Conservation (phyloP, 1,139 yeast genomes). For the Geotrichum macrosporum region DNA sequence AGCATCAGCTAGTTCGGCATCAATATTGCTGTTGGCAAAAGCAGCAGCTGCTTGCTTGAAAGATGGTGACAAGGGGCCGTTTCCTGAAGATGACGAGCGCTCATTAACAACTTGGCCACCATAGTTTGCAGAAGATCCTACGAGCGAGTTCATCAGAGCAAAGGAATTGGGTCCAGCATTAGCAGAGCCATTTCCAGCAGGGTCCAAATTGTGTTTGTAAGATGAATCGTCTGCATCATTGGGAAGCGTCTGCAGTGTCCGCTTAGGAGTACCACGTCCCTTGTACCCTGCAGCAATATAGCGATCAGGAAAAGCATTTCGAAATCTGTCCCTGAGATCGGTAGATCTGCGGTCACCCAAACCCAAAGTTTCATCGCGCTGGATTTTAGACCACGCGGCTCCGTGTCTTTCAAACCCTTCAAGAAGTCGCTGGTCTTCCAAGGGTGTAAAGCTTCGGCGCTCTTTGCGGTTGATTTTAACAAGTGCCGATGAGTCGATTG, state of each 20-base stretch:
- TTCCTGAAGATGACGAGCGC: slow-evolving; percentile 9
- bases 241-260: slow-evolving; percentile 18
- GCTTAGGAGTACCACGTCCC: slow-evolving; percentile 31
- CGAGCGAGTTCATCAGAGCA: slow-evolving; percentile 13
- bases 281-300: slow-evolving; percentile 45
- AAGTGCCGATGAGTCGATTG: slow-evolving; percentile 25
- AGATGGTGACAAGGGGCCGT: slow-evolving; percentile 21
- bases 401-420: slow-evolving; percentile 71
- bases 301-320: slow-evolving; percentile 45
- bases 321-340: slow-evolving; percentile 44
- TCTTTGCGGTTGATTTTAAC: slow-evolving; percentile 44
- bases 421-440: slow-evolving; percentile 69
- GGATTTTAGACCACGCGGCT: slow-evolving; percentile 83
- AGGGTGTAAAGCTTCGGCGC: slow-evolving; percentile 51
- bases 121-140: slow-evolving; percentile 7
- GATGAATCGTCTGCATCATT: slow-evolving; percentile 19
- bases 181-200: slow-evolving; percentile 8
- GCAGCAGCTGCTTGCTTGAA: slow-evolving; percentile 23
- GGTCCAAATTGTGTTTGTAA: slow-evolving; percentile 17
- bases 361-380: slow-evolving; percentile 40
- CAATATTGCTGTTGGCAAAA: slow-evolving; percentile 22
- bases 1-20: slow-evolving; percentile 17
- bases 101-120: slow-evolving; percentile 11
- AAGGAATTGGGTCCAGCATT: slow-evolving; percentile 10
- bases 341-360: slow-evolving; percentile 42